Evolutionary conservation across 1,139 yeast species (phyloP).

Genomic region (Saccharomycopsis crataegensis): DNA sequence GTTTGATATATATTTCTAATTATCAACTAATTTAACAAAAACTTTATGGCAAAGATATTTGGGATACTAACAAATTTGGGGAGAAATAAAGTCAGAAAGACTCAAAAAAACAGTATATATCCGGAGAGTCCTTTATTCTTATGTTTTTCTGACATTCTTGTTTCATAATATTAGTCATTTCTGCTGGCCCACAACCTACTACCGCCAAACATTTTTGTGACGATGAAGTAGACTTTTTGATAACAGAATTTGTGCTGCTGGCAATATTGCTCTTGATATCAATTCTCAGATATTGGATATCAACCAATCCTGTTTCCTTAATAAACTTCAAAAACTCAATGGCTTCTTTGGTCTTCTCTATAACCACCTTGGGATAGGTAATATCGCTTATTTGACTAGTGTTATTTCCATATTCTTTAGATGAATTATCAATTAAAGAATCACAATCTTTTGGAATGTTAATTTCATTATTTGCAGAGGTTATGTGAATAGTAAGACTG

Average conservation of each 20-base stretch:
- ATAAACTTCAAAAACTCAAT: not conserved
- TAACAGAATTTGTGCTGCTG: constrained; percentile 10
- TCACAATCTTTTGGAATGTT: not conserved
- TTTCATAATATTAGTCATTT: constrained; percentile 28
- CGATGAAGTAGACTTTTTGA: constrained; percentile 5
- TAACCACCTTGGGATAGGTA: not conserved
- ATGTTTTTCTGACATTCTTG: constrained; percentile 29
- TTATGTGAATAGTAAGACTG: constrained; percentile 27
- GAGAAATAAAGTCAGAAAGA: constrained; percentile 4
- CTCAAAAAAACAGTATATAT: constrained; percentile 23
- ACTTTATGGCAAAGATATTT: too few species aligned
- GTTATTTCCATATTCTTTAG: too few species aligned
- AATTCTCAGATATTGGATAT: constrained; percentile 3
- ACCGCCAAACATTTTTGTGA: constrained; percentile 28
- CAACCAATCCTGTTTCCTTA: not conserved
- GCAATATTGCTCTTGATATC: constrained; percentile 1
- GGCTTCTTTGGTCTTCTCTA: not conserved
- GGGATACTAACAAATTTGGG: too few species aligned
- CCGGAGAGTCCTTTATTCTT: constrained; percentile 23
- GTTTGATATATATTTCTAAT: not conserved
- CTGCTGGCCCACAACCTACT: constrained; percentile 34
- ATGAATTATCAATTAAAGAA: too few species aligned
- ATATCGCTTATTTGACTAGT: too few species aligned
- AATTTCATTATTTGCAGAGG: constrained; percentile 10
- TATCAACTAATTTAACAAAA: too few species aligned